phyloP scores from a whole-genome alignment of 441 rosid genomes.

The Melianthus villosus region DNA sequence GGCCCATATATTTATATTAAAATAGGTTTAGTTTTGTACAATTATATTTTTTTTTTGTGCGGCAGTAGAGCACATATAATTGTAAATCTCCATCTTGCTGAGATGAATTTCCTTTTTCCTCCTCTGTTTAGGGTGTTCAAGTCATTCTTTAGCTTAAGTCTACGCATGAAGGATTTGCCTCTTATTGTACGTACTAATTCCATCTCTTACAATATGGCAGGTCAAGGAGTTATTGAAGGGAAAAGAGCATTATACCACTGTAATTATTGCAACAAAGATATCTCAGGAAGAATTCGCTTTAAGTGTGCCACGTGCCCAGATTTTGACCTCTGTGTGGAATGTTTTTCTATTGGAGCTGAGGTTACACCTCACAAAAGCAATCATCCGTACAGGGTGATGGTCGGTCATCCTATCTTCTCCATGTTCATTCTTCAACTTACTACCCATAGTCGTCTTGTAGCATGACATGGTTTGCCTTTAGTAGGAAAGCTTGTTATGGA shows the following conservation, averaged over 20 bases:
- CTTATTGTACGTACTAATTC: constrained; percentile 3
- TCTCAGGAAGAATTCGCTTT: constrained; percentile 61
- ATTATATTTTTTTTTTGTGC: neutral
- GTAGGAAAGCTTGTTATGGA: too few species aligned
- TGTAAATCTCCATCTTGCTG: neutral
- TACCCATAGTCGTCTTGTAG: too few species aligned
- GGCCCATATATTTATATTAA: too few species aligned
- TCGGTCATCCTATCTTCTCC: constrained; percentile 15
- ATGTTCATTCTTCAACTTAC: constrained; percentile 4
- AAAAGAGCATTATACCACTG: constrained; percentile 58
- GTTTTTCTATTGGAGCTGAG: constrained; percentile 75
- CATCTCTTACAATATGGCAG: constrained; percentile 14
- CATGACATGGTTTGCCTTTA: too few species aligned
- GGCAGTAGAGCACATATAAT: neutral
- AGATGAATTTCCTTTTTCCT: neutral
- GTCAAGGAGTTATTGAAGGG: constrained; percentile 27
- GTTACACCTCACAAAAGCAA: constrained; percentile 50
- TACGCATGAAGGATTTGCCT: neutral
- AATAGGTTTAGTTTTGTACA: neutral
- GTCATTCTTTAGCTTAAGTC: neutral
- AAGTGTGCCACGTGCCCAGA: constrained; percentile 72
- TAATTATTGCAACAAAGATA: constrained; percentile 72
- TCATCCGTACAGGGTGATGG: constrained; percentile 83
- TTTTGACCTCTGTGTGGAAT: constrained; percentile 85
- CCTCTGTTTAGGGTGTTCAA: neutral